Percentiles rank a stretch among this genome's conserved stretches.
Conservation (phyloP, 2,329 filamentous ascomycete species). For the Lachnellula subtilissima region DNA sequence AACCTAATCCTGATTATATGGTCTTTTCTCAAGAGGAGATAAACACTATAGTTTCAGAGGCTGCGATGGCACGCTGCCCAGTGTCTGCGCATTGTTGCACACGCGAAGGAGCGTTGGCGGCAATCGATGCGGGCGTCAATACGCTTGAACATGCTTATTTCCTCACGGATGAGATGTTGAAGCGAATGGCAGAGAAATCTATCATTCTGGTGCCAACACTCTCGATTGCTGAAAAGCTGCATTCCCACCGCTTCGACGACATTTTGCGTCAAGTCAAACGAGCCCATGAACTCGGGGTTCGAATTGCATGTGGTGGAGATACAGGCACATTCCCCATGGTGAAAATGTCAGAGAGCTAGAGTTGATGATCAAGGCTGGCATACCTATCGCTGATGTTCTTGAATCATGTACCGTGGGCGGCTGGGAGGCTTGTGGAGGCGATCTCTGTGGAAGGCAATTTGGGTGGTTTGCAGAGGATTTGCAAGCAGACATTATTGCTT, state of each 20-base stretch:
- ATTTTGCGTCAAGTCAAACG: slow-evolving; percentile 38
- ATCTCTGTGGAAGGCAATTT: slow-evolving; percentile 47
- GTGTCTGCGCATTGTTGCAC: slow-evolving; percentile 42
- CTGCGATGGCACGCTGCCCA: slow-evolving; percentile 36
- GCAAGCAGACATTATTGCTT: slow-evolving; percentile 47
- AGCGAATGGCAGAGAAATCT: slow-evolving; percentile 39
- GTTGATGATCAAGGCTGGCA: slow-evolving; percentile 46
- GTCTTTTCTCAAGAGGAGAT: slow-evolving; percentile 47
- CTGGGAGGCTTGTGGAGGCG: slow-evolving; percentile 51
- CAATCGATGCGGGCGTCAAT: slow-evolving; percentile 42
- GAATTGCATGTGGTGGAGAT: slow-evolving; percentile 48
- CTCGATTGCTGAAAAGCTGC: slow-evolving; percentile 38
- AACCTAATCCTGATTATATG: slow-evolving; percentile 39
- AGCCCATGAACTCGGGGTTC: slow-evolving; percentile 44
- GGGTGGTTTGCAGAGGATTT: slow-evolving; percentile 46
- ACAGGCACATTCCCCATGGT: slow-evolving; percentile 49
- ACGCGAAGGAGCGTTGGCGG: slow-evolving; percentile 40
- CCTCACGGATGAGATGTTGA: slow-evolving; percentile 37
- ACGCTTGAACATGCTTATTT: slow-evolving; percentile 44
- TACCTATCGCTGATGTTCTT: slow-evolving; percentile 46
- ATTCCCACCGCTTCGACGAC: slow-evolving; percentile 24
- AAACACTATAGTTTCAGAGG: slow-evolving; percentile 44
- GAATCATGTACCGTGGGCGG: slow-evolving; percentile 47
- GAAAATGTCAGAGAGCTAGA: slow-evolving; percentile 50
- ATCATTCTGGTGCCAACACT: slow-evolving; percentile 51